Conservation (phyloP, 805 yeast genomes). For the Monosporozyma solicola region DNA sequence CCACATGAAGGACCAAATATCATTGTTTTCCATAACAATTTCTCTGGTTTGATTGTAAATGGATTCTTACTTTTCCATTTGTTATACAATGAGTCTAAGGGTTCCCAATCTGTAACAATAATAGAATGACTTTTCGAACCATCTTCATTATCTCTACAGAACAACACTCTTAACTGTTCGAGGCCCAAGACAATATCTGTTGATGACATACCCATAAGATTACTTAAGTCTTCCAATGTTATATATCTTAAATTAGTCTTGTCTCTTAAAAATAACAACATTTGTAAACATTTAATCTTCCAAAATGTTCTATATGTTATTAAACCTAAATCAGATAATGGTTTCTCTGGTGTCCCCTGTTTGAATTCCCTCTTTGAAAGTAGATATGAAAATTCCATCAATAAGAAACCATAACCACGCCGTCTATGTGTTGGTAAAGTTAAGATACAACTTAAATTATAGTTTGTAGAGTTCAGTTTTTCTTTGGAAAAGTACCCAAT, state of each 20-base stretch:
- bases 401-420: constrained; percentile 78
- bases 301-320: constrained; percentile 82
- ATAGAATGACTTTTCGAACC: constrained; percentile 21
- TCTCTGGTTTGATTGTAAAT: constrained; percentile 40
- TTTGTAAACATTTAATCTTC: constrained; percentile 55
- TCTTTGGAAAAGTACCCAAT: constrained; percentile 95
- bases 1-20: constrained; percentile 85
- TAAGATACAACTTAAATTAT: constrained; percentile 83
- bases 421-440: constrained; percentile 84
- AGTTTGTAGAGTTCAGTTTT: constrained; percentile 57
- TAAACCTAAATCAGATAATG: constrained; percentile 78
- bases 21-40: constrained; percentile 71
- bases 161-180: constrained; percentile 62
- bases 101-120: constrained; percentile 29
- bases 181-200: constrained; percentile 83
- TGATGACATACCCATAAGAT: constrained; percentile 73
- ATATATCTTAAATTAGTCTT: constrained; percentile 12
- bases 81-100: constrained; percentile 32
- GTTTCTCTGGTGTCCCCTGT: constrained; percentile 92
- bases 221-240: constrained; percentile 55
- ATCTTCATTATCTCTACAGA: constrained; percentile 32
- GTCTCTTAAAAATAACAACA: constrained; percentile 13
- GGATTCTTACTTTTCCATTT: constrained; percentile 50
- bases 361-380: constrained; percentile 64
- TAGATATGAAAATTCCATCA: constrained; percentile 84